Evolutionary conservation across 805 yeast genomes (phyloP), one percentile per base, ranked within the genome.

Genomic region (Lipomyces chichibuensis): DNA sequence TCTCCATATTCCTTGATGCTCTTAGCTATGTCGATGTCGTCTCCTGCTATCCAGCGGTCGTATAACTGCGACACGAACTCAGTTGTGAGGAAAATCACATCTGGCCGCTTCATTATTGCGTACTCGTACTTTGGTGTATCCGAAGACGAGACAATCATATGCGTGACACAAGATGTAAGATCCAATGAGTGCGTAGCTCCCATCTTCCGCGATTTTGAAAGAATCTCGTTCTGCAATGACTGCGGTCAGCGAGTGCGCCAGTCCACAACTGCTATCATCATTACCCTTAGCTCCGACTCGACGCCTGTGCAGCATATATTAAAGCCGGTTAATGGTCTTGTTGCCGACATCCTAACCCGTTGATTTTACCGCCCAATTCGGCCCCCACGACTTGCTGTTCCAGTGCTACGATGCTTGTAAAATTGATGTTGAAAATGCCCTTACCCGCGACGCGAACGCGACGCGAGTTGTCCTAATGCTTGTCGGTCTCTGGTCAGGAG

Each of bases 71-170:
- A 72, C 6, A 90, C 78, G 7, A 83, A 77, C 2, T 81, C 80
- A 0, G 87, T 83, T 13, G 77, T 74, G 20, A 91, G 74, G 71
- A 91, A 86, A 55, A 76, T 76, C 39, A 91, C 82, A 76, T 90
- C 93, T 60, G 79, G 77, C 33, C 76, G 71, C 23, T 73, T 71
- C 43, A 64, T 75, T 7, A 85, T 80, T 39, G 86, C 83, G 77
- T 78, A 86, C 66, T 77, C 77, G 77, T 85, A 87, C 75, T 87
- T 87, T 14, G 82, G 84, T 2, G 88, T 83, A 66, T 80, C 77
- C 57, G 49, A 55, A 84, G 76, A 56, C 78, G 88, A 89, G 25
- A 86, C 88, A 4, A 87, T 77, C 49, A 87, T 74, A 69, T 80
- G 82, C 56, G 79, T 81, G 25, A 84, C 86, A 75, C 83, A 85